Percentiles rank a stretch among this genome's conserved stretches.
Evolutionary conservation across 352 stramenopile species (phyloP).

Genomic region (Pythium periplocum): DNA sequence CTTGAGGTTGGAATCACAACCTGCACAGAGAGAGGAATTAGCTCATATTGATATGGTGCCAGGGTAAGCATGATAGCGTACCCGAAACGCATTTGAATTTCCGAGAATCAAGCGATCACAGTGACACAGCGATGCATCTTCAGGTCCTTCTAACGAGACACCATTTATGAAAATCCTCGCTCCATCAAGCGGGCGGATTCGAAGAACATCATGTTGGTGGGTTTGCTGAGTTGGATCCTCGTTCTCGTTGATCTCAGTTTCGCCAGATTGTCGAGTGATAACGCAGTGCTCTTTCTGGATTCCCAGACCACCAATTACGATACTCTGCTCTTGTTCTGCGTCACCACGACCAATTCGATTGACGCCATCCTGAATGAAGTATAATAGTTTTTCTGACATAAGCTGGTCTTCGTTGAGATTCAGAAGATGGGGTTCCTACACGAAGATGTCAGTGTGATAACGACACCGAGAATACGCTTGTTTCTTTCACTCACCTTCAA

Average conservation of each 20-base stretch:
- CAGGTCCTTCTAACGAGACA: conserved; percentile 28
- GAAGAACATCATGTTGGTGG: conserved; percentile 14
- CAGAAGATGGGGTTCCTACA: conserved; percentile 65
- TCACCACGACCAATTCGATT: conserved; percentile 69
- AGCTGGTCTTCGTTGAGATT: conserved; percentile 87
- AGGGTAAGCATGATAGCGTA: conserved; percentile 4
- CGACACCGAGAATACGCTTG: not conserved
- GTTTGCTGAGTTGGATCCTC: not conserved
- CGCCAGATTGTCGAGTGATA: conserved; percentile 17
- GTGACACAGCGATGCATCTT: conserved; percentile 36
- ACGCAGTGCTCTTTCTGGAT: conserved; percentile 77
- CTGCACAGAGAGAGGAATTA: conserved; percentile 5
- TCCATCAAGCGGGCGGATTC: conserved; percentile 24
- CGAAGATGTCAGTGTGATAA: not conserved
- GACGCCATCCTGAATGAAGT: conserved; percentile 57
- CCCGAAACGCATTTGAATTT: conserved; percentile 76
- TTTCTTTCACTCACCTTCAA: conserved; percentile 24
- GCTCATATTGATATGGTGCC: not conserved
- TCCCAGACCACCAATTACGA: conserved; percentile 71
- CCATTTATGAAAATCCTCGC: conserved; percentile 78
- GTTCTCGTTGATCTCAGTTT: not conserved
- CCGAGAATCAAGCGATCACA: conserved; percentile 71
- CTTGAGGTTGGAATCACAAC: conserved; percentile 53
- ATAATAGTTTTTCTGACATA: conserved; percentile 80
- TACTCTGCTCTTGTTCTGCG: conserved; percentile 58